Evolutionary conservation across 352 stramenopile genomes (phyloP).

Genomic region (Phytophthora uliginosa): DNA sequence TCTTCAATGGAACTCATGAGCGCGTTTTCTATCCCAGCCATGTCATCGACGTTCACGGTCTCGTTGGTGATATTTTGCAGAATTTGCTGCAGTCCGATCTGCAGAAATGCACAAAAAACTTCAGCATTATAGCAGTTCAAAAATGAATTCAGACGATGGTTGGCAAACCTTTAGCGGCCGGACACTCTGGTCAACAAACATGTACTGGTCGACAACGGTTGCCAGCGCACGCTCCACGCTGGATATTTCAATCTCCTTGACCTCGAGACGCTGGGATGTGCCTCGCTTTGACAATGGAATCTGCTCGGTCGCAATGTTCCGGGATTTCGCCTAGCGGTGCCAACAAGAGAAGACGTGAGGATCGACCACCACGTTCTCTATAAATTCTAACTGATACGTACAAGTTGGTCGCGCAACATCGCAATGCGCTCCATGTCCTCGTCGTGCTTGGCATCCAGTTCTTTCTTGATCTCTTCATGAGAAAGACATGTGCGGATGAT

Average conservation of each 20-base stretch:
- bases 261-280: conserved; percentile 75
- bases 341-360: conserved; percentile 1
- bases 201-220: conserved; percentile 85
- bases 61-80: conserved; percentile 81
- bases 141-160: background rate
- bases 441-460: conserved; percentile 73
- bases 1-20: conserved; percentile 76
- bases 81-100: conserved; percentile 88
- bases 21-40: conserved; percentile 60
- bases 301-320: conserved; percentile 56
- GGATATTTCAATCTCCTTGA: conserved; percentile 77
- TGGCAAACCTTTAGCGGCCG: conserved; percentile 75
- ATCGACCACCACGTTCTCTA: background rate
- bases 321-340: conserved; percentile 48
- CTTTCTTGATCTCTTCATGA: conserved; percentile 75
- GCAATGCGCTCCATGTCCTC: conserved; percentile 67
- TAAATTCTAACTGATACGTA: conserved; percentile 31
- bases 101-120: background rate
- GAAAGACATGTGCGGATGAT: conserved; percentile 74
- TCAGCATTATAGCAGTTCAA: conserved; percentile 8
- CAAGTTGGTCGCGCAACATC: conserved; percentile 66
- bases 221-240: conserved; percentile 65
- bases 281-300: conserved; percentile 70
- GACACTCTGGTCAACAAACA: conserved; percentile 85
- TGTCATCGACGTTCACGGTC: conserved; percentile 79